A percentile compares a stretch with the other conserved stretches of the same genome.
These are phyloP conservation scores for Nasturtium officinale DNA, from an alignment of 345 rosid genomes.

Conservation along the genomic window DNA sequence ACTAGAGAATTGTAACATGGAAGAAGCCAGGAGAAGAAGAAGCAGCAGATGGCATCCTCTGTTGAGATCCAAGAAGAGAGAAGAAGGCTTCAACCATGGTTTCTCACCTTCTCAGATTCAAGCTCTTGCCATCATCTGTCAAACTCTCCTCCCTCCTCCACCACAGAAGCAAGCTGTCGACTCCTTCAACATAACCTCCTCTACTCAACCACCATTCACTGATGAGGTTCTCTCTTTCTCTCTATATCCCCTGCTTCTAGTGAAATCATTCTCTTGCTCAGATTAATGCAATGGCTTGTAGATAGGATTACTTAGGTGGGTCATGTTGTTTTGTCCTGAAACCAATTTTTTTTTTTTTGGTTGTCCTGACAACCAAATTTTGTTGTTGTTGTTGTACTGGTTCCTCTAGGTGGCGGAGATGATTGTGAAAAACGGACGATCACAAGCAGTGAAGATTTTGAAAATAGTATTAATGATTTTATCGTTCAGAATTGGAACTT, in stretches of 20 bases:
- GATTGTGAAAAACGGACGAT: constrained; percentile 49
- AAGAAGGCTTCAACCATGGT: constrained; percentile 57
- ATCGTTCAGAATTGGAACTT: constrained; percentile 68
- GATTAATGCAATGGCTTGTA: neutral
- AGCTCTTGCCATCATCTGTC: constrained; percentile 60
- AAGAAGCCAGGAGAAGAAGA: constrained; percentile 31
- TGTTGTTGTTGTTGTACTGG: neutral
- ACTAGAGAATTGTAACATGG: constrained; percentile 5
- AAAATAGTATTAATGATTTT: constrained; percentile 50
- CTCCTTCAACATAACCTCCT: constrained; percentile 57
- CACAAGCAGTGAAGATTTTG: constrained; percentile 47
- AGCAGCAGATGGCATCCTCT: constrained; percentile 55
- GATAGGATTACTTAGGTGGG: neutral
- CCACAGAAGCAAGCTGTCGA: constrained; percentile 14
- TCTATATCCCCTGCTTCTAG: neutral
- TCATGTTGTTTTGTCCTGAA: neutral
- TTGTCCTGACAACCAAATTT: neutral
- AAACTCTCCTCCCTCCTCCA: constrained; percentile 62
- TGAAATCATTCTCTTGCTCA: neutral
- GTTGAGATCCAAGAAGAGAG: constrained; percentile 50
- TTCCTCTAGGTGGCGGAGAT: constrained; percentile 52
- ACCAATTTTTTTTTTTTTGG: neutral
- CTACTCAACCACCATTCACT: constrained; percentile 58
- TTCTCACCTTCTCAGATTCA: constrained; percentile 66
- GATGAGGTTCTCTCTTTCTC: constrained; percentile 55